Conservation (phyloP, 2,329 filamentous ascomycete genomes). For the Bipolaris sorokiniana region DNA sequence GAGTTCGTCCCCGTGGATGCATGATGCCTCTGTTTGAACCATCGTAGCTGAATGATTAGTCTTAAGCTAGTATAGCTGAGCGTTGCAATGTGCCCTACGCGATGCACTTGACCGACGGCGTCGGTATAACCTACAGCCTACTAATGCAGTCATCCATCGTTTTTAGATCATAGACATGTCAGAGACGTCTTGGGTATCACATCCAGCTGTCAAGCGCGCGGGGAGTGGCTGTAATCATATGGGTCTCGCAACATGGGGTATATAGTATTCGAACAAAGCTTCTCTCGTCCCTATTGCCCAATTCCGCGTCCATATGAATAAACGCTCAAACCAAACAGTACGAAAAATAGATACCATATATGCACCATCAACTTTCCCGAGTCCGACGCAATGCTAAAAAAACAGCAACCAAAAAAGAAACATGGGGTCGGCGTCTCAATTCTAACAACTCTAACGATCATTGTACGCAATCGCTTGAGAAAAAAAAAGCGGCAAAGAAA, state of each 20-base stretch:
- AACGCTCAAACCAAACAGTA: neutral
- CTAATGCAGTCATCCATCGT: too few relatives aligned
- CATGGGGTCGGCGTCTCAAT: slow-evolving; percentile 6
- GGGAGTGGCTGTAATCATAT: neutral
- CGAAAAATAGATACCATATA: slow-evolving; percentile 4
- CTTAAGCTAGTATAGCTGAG: neutral
- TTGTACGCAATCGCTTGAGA: slow-evolving; percentile 8
- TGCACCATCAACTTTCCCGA: slow-evolving; percentile 11
- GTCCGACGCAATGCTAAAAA: slow-evolving; percentile 3
- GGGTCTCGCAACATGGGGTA: slow-evolving; percentile 3
- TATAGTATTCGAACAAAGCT: slow-evolving; percentile 13
- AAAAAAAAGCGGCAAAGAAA: neutral
- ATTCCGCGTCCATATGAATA: neutral
- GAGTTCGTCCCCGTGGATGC: neutral
- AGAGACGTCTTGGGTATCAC: neutral
- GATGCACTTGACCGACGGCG: neutral
- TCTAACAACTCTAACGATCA: slow-evolving; percentile 4
- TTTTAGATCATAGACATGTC: neutral
- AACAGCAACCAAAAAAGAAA: slow-evolving; percentile 2
- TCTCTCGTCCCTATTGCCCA: neutral
- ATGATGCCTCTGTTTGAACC: neutral
- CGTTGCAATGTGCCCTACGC: neutral
- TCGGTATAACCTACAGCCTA: neutral
- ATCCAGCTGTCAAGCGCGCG: neutral
- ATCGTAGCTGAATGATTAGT: neutral